Percentiles rank a stretch among this genome's conserved stretches.
These are phyloP conservation scores for Thermothielavioides terrestris DNA, from an alignment of 495 filamentous ascomycete species.

Conservation along the genomic window DNA sequence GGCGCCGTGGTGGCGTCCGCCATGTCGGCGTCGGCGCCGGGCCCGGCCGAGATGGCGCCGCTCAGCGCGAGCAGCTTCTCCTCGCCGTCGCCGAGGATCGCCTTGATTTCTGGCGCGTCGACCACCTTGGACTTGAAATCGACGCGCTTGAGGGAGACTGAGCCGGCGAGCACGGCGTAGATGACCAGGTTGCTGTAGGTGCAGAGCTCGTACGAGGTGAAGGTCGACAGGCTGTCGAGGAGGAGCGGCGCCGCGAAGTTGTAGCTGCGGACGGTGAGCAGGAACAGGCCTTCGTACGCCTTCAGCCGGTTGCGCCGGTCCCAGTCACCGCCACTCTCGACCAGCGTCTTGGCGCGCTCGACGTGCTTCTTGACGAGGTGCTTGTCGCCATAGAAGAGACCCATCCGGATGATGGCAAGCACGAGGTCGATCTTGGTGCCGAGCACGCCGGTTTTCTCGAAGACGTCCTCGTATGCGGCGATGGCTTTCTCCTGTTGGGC, in stretches of 20 bases:
- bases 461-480: constrained; percentile 78
- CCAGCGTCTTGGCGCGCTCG: constrained; percentile 78
- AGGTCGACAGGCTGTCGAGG: constrained; percentile 94
- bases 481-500: constrained; percentile 75
- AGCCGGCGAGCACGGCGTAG: constrained; percentile 91
- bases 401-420: constrained; percentile 89
- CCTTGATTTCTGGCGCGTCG: constrained; percentile 95
- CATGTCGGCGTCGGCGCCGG: constrained; percentile 76
- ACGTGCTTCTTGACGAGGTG: constrained; percentile 85
- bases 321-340: constrained; percentile 95
- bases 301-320: constrained; percentile 95
- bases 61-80: constrained; percentile 74
- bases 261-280: constrained; percentile 86
- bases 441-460: constrained; percentile 87
- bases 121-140: constrained; percentile 99
- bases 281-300: constrained; percentile 91
- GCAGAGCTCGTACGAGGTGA: constrained; percentile 96
- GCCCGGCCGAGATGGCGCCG: constrained; percentile 68
- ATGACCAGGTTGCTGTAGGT: constrained; percentile 88
- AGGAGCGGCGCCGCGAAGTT: constrained; percentile 83
- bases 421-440: constrained; percentile 96
- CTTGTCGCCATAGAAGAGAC: constrained; percentile 91
- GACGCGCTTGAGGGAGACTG: constrained; percentile 86
- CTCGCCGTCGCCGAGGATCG: constrained; percentile 81
- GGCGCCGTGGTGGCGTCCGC: constrained; percentile 53